Evolutionary conservation across 352 stramenopile genomes (phyloP).

Genomic region (Globisporangium sylvaticum): DNA sequence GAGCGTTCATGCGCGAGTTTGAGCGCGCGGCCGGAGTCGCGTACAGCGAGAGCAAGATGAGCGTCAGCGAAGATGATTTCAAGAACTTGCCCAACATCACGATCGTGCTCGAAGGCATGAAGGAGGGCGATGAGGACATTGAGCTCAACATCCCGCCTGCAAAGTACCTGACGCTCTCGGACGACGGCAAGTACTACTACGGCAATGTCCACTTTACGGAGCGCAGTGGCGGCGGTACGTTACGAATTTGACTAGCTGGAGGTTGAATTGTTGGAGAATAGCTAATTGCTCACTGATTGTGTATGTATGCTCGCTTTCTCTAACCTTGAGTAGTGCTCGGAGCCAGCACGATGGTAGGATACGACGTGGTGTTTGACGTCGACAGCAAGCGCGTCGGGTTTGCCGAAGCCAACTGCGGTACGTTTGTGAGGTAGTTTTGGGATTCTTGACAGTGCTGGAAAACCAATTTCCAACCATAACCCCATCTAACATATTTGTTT

Average conservation of each 20-base stretch:
- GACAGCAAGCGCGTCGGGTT: conserved; percentile 78
- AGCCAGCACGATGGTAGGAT: conserved; percentile 74
- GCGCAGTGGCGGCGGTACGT: conserved; percentile 65
- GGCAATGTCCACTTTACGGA: conserved; percentile 84
- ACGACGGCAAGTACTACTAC: conserved; percentile 48
- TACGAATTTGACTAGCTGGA: neutral
- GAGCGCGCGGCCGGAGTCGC: conserved; percentile 31
- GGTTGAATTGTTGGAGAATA: neutral
- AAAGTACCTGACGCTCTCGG: conserved; percentile 59
- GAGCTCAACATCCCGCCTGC: conserved; percentile 54
- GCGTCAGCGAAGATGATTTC: conserved; percentile 37
- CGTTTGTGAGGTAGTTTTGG: neutral
- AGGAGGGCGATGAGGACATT: conserved; percentile 41
- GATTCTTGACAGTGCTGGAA: neutral
- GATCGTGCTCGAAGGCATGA: conserved; percentile 56
- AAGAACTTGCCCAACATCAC: conserved; percentile 52
- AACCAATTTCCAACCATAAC: neutral
- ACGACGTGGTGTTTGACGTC: conserved; percentile 83
- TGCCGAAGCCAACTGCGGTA: conserved; percentile 67
- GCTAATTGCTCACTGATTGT: neutral
- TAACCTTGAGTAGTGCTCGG: conserved; percentile 48
- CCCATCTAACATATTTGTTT: neutral
- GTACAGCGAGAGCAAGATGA: conserved; percentile 62
- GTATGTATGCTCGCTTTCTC: neutral
- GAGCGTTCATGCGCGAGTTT: conserved; percentile 55